phyloP scores from a whole-genome alignment of 257 asterid genomes.

The Solanum acaule region DNA sequence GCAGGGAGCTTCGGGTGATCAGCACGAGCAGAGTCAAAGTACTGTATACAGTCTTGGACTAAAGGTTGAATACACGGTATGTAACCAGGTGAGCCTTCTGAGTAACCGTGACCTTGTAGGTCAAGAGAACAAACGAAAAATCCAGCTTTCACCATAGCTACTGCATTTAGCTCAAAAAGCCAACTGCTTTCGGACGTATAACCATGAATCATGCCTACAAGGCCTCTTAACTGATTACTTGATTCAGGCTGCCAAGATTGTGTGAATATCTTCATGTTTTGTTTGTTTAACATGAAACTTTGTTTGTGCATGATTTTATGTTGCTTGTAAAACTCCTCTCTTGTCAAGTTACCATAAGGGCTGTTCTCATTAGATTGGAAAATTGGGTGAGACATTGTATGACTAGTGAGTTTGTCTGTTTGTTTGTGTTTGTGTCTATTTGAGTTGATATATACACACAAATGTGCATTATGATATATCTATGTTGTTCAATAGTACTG shows the following conservation, averaged over 20 bases:
- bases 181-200: constrained; percentile 75
- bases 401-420: background rate
- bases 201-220: constrained; percentile 78
- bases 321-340: constrained; percentile 51
- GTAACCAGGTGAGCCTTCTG: constrained; percentile 55
- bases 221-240: constrained; percentile 15
- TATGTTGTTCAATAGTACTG: background rate
- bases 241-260: constrained; percentile 63
- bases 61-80: constrained; percentile 38
- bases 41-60: constrained; percentile 45
- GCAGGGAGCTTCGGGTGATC: constrained; percentile 34
- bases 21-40: constrained; percentile 28
- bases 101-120: constrained; percentile 73
- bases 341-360: constrained; percentile 65
- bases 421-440: background rate
- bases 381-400: constrained; percentile 54
- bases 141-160: constrained; percentile 67
- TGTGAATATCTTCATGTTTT: constrained; percentile 45
- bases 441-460: background rate
- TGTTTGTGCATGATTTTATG: constrained; percentile 50
- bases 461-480: background rate
- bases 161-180: constrained; percentile 68
- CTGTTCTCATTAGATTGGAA: constrained; percentile 60
- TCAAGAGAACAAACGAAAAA: constrained; percentile 59
- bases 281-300: constrained; percentile 45